Evolutionary conservation across 78 protist genomes (phyloP).

Genomic region (Emiliania huxleyi): DNA sequence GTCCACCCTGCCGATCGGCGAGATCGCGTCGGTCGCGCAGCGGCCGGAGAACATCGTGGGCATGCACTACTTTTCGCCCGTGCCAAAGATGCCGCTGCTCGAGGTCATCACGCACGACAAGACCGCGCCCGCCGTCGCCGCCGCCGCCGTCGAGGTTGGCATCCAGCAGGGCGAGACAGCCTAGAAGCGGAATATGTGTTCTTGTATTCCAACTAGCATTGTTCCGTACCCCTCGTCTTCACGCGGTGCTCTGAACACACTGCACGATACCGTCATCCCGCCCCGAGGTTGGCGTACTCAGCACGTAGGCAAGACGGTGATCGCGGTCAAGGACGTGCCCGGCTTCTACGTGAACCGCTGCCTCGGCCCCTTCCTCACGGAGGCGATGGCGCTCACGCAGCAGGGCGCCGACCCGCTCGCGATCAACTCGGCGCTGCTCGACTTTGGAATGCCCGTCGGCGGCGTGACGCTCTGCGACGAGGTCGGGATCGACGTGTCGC

Average conservation of each 20-base stretch:
- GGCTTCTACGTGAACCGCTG: conserved; percentile 70
- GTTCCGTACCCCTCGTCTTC: no score
- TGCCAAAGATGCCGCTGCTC: conserved; percentile 78
- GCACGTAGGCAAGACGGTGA: conserved; percentile 80
- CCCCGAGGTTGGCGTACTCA: no score
- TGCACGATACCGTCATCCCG: no score
- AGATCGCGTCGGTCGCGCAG: conserved; percentile 59
- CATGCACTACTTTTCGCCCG: conserved; percentile 91
- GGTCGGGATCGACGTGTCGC: conserved; percentile 81
- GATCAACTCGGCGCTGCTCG: conserved; percentile 53
- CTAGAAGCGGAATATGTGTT: no score
- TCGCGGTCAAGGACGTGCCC: conserved; percentile 78
- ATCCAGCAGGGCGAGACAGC: conserved; percentile 62
- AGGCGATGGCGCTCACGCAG: conserved; percentile 48
- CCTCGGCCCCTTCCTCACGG: conserved; percentile 68
- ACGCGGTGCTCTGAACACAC: no score
- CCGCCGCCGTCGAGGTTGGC: conserved; percentile 68
- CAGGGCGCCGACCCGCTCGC: conserved; percentile 29
- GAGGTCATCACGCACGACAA: conserved; percentile 65
- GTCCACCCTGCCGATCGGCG: conserved; percentile 72
- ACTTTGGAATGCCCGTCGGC: conserved; percentile 84
- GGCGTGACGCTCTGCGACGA: conserved; percentile 75
- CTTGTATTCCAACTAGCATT: no score
- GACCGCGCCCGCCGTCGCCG: conserved; percentile 44
- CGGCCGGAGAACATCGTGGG: conserved; percentile 72